These are phyloP conservation scores for Heliamphora exappendiculata DNA, from an alignment of 148 eudicot genomes.

Conservation along the genomic window DNA sequence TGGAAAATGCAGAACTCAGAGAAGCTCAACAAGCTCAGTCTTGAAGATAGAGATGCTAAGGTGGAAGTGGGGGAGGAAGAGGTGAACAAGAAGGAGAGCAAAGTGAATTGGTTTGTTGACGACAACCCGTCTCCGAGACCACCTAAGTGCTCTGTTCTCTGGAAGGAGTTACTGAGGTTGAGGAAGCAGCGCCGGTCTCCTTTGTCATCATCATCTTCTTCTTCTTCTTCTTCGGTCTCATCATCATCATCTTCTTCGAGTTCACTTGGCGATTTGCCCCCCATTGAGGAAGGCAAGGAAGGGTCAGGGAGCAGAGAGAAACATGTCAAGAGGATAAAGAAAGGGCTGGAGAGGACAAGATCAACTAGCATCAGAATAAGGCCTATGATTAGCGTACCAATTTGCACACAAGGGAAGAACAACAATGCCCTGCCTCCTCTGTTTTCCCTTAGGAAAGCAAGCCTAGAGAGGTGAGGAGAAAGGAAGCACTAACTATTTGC, in stretches of 20 bases:
- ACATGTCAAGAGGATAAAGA: constrained; percentile 50
- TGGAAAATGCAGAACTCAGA: constrained; percentile 53
- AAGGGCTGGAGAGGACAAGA: constrained; percentile 77
- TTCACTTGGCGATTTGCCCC: constrained; percentile 39
- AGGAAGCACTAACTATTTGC: neutral
- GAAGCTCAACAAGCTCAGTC: constrained; percentile 36
- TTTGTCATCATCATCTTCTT: constrained; percentile 49
- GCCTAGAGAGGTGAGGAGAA: constrained; percentile 33
- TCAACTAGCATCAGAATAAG: constrained; percentile 65
- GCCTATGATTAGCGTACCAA: constrained; percentile 80
- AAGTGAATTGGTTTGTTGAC: constrained; percentile 63
- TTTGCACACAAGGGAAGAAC: constrained; percentile 44
- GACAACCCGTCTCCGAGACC: constrained; percentile 97
- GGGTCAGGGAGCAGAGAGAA: constrained; percentile 36
- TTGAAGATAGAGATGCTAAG: constrained; percentile 23
- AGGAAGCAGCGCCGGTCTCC: constrained; percentile 43
- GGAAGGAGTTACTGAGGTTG: constrained; percentile 79
- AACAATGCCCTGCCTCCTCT: constrained; percentile 47
- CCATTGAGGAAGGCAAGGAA: constrained; percentile 51
- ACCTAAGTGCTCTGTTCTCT: constrained; percentile 83
- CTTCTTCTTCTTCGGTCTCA: constrained; percentile 48
- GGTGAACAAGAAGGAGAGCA: constrained; percentile 16
- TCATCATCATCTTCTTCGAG: constrained; percentile 30
- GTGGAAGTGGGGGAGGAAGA: constrained; percentile 5
- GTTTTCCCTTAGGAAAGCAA: constrained; percentile 50